A percentile compares a stretch with the other conserved stretches of the same genome.
These are phyloP conservation scores for Limonium bicolor DNA, from an alignment of 148 eudicot species.

Conservation along the genomic window DNA sequence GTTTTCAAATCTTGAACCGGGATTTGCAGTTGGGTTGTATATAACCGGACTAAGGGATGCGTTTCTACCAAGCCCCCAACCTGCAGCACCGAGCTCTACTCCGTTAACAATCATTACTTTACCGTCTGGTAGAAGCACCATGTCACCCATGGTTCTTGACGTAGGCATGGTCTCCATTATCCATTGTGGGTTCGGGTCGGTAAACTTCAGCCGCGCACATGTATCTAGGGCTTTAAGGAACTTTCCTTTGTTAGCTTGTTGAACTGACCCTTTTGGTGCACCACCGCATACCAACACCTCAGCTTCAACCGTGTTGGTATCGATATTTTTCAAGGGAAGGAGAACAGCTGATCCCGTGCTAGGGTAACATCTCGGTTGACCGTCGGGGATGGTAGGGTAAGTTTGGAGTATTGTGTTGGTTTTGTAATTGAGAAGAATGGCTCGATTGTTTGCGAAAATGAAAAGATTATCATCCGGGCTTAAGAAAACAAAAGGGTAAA, in stretches of 20 bases:
- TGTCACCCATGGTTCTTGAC: slow-evolving; percentile 71
- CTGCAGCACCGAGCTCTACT: slow-evolving; percentile 59
- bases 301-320: slow-evolving; percentile 7
- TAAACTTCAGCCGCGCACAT: slow-evolving; percentile 37
- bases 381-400: slow-evolving; percentile 50
- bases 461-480: slow-evolving; percentile 52
- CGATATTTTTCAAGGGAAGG: slow-evolving; percentile 32
- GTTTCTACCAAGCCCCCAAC: slow-evolving; percentile 65
- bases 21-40: slow-evolving; percentile 17
- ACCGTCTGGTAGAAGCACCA: slow-evolving; percentile 57
- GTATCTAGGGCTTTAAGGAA: slow-evolving; percentile 35
- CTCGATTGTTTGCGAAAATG: slow-evolving; percentile 60
- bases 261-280: slow-evolving; percentile 28
- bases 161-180: slow-evolving; percentile 56
- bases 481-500: slow-evolving; percentile 71
- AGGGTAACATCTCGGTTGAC: slow-evolving; percentile 49
- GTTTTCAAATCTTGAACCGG: slow-evolving; percentile 21
- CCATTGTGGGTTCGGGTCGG: slow-evolving; percentile 46
- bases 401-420: slow-evolving; percentile 16
- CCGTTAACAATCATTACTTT: slow-evolving; percentile 62
- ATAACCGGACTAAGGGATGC: slow-evolving; percentile 53
- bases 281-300: slow-evolving; percentile 89
- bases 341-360: slow-evolving; percentile 67
- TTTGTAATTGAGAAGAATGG: slow-evolving; percentile 36
- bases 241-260: slow-evolving; percentile 11